phyloP scores from a whole-genome alignment of 2,329 filamentous ascomycete genomes.

The Purpureocillium takamizusanense region DNA sequence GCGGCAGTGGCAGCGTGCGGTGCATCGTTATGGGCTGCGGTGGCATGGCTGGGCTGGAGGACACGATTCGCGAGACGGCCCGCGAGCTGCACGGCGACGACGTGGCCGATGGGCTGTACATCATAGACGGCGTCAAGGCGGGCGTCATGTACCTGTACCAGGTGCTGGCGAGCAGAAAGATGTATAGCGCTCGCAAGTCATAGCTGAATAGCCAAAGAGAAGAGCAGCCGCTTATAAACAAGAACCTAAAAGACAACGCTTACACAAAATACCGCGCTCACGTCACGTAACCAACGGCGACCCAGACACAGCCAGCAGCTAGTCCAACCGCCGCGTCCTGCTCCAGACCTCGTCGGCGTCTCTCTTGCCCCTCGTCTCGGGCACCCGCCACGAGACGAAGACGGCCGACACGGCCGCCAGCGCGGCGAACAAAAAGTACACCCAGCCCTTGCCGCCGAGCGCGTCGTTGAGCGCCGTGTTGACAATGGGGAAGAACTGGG shows the following conservation, averaged over 20 bases:
- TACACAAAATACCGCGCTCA: too few species aligned
- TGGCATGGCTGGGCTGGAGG: slow-evolving; percentile 80
- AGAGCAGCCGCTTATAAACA: not conserved
- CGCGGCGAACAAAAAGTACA: slow-evolving; percentile 85
- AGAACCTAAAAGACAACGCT: not conserved
- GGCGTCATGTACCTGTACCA: slow-evolving; percentile 56
- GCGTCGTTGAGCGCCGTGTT: slow-evolving; percentile 60
- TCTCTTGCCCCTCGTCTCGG: slow-evolving; percentile 81
- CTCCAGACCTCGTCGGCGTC: slow-evolving; percentile 90
- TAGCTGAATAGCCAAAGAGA: too few species aligned
- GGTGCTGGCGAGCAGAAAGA: slow-evolving; percentile 31
- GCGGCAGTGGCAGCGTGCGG: slow-evolving; percentile 41
- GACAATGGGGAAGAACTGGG: slow-evolving; percentile 87
- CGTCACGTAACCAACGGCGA: too few species aligned
- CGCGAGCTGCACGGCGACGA: slow-evolving; percentile 34
- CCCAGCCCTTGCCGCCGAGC: slow-evolving; percentile 64
- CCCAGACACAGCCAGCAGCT: slow-evolving; percentile 6
- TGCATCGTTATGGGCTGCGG: slow-evolving; percentile 82
- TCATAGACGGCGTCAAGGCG: slow-evolving; percentile 74
- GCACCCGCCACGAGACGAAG: slow-evolving; percentile 68
- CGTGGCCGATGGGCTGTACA: slow-evolving; percentile 25
- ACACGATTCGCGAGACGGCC: slow-evolving; percentile 63
- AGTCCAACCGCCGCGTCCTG: slow-evolving; percentile 46
- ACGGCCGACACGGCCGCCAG: slow-evolving; percentile 59
- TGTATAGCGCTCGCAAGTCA: slow-evolving; percentile 13